These are phyloP conservation scores for Poa pratensis DNA, from an alignment of 176 grass and related monocot genomes.

Conservation along the genomic window DNA sequence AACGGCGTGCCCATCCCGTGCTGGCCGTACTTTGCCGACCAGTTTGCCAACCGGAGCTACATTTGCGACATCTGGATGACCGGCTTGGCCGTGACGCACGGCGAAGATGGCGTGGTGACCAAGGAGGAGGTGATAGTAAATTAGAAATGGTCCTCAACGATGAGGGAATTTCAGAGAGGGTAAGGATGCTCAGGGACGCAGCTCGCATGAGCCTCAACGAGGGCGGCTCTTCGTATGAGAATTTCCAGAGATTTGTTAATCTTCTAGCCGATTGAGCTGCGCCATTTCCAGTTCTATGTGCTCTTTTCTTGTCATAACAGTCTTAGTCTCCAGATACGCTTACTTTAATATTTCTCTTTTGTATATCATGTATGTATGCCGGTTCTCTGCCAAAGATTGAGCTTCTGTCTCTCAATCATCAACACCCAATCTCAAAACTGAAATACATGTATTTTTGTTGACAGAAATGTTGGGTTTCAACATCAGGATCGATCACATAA, in stretches of 20 bases:
- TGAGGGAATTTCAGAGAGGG: slow-evolving; percentile 3
- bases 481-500: too few species aligned
- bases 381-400: too few species aligned
- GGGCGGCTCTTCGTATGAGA: not conserved
- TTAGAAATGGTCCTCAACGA: slow-evolving; percentile 9
- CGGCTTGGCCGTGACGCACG: not conserved
- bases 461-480: too few species aligned
- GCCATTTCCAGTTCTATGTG: not conserved
- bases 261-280: not conserved
- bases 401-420: too few species aligned
- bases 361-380: not conserved
- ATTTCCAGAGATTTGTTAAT: not conserved
- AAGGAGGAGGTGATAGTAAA: slow-evolving; percentile 36
- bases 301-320: not conserved
- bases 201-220: not conserved
- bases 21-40: slow-evolving; percentile 47
- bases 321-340: not conserved
- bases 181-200: not conserved
- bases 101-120: slow-evolving; percentile 24
- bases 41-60: slow-evolving; percentile 24
- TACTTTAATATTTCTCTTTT: not conserved
- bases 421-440: too few species aligned
- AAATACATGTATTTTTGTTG: too few species aligned
- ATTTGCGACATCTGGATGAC: slow-evolving; percentile 36
- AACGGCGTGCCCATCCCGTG: slow-evolving; percentile 48